Base-by-base conservation (phyloP, 805 yeast genomes). In the Phaffomyces opuntiae region DNA sequence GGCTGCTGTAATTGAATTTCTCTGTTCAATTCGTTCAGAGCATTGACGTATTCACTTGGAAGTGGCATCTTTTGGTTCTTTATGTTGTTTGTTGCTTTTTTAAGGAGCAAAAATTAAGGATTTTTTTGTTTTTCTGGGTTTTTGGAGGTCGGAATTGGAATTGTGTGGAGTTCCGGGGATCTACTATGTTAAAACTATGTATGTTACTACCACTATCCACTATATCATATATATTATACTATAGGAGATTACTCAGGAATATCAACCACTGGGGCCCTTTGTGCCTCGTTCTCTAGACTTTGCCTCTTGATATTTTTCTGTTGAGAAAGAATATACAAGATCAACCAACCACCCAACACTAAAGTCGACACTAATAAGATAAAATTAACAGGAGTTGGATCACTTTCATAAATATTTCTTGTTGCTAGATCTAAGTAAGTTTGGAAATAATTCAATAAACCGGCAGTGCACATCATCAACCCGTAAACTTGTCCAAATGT, bases 401-500 rank as follows among this genome's bases (percentile, higher is more conserved):
- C 81, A 77, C 78, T 78, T 42, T 76, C 51, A 61, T 86, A 84
- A 7, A 69, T 64, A 32, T 72, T 70, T 60, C 87, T 95, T 0
- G 96, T 89, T 34, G 74, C 54, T 39, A 67, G 68, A 60, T 90
- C 97, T 58, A 91, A 64, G 3, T 68, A 65, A 21, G 83, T 80
- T 57, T 87, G 96, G 7, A 77, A 58, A 54, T 87, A 69, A 63
- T 89, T 90, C 63, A 83, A 77, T n/a, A 83, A 49, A 6, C 97
- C 97, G 14, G 95, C 79, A 49, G 85, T 69, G 47, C 89, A 82
- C 57, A 89, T 87, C 56, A 89, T 73, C 17, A 90, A 66, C 1
- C 98, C 98, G 60, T 91, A 91, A 7, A 91, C 82, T 1, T 89
- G 85, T 34, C 97, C 97, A 65, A 91, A 90, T 1, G 95, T 88